Conservation (phyloP, 169 alveolate genomes). For the Cryptosporidium muris region DNA sequence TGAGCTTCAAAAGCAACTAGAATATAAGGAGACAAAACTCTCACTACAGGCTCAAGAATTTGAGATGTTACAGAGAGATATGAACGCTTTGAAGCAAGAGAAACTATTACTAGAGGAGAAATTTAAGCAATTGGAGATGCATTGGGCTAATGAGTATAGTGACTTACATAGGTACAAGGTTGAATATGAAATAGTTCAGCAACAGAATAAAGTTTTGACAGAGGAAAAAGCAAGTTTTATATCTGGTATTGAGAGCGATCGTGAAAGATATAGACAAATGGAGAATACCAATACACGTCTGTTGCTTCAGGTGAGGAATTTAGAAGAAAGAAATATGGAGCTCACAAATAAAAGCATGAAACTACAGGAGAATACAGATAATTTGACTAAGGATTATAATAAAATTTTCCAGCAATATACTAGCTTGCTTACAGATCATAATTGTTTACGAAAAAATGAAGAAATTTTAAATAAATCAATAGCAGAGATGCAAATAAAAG, state of each 20-base stretch:
- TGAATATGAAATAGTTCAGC: slow-evolving; percentile 31
- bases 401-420: slow-evolving; percentile 57
- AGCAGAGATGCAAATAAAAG: slow-evolving; percentile 31
- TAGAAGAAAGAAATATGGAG: slow-evolving; percentile 60
- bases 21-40: slow-evolving; percentile 68
- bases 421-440: slow-evolving; percentile 33
- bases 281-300: slow-evolving; percentile 27
- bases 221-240: slow-evolving; percentile 29
- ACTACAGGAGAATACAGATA: slow-evolving; percentile 56
- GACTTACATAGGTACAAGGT: slow-evolving; percentile 31
- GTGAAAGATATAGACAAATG: slow-evolving; percentile 61
- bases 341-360: slow-evolving; percentile 28
- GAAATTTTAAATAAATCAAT: slow-evolving; percentile 40
- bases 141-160: slow-evolving; percentile 58
- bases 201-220: slow-evolving; percentile 39
- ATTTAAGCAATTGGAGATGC: slow-evolving; percentile 36
- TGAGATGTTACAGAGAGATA: slow-evolving; percentile 48
- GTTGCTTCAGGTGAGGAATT: slow-evolving; percentile 25
- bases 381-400: slow-evolving; percentile 55
- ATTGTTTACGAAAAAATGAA: slow-evolving; percentile 27
- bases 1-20: slow-evolving; percentile 54
- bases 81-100: slow-evolving; percentile 17
- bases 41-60: slow-evolving; percentile 34
- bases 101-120: slow-evolving; percentile 33
- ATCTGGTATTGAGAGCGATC: slow-evolving; percentile 34